Conservation (phyloP, 495 filamentous ascomycete genomes). For the Aspergillus avenaceus region DNA sequence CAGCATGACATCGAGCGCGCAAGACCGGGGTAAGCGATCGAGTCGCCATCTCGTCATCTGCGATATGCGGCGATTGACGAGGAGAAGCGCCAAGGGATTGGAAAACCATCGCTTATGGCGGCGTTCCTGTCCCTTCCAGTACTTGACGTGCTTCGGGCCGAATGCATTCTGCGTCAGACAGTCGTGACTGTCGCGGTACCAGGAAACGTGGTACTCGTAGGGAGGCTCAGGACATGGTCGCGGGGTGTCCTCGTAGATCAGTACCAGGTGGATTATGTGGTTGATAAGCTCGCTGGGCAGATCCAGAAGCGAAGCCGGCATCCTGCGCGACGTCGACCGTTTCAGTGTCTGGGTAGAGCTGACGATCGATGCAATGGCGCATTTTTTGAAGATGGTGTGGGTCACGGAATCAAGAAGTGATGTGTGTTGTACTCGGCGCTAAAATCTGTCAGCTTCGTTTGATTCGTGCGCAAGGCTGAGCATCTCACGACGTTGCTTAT, state of each 20-base stretch:
- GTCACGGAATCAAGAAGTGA: too few species aligned
- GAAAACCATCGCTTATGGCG: neutral
- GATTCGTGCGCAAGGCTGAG: too few species aligned
- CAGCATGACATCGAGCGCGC: neutral
- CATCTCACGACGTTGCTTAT: too few species aligned
- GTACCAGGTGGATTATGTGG: neutral
- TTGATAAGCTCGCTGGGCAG: constrained; percentile 1
- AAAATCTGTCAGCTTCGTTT: too few species aligned
- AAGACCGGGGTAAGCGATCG: neutral
- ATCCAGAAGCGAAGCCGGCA: constrained; percentile 1
- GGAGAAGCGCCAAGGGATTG: neutral
- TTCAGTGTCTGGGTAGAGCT: neutral
- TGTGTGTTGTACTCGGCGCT: too few species aligned
- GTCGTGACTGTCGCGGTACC: neutral
- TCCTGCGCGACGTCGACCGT: neutral
- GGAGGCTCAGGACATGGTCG: neutral
- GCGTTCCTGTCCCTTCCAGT: neutral
- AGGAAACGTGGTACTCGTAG: neutral
- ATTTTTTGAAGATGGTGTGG: too few species aligned
- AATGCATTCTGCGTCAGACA: neutral
- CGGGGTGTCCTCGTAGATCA: neutral
- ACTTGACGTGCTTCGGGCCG: neutral
- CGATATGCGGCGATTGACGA: neutral
- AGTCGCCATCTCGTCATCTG: neutral
- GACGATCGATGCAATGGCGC: neutral